Evolutionary conservation across 352 stramenopile species (phyloP).

Genomic region (Pythium scleroteichum): DNA sequence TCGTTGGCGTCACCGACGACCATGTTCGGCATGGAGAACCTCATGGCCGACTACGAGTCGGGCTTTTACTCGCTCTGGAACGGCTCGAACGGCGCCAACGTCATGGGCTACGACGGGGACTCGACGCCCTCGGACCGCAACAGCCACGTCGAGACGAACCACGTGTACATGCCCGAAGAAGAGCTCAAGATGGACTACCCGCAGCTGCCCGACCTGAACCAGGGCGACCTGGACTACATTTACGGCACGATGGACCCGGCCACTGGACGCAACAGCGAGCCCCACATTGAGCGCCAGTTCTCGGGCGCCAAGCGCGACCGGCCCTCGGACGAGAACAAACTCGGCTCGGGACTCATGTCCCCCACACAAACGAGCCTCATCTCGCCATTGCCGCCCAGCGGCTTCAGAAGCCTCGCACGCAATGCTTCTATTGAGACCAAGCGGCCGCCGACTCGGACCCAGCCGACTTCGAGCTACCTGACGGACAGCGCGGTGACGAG

Average conservation of each 20-base stretch:
- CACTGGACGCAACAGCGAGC: slow-evolving; percentile 26
- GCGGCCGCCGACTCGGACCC: slow-evolving; percentile 16
- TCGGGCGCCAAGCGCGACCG: slow-evolving; percentile 43
- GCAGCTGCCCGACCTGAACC: slow-evolving; percentile 65
- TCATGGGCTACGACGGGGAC: slow-evolving; percentile 59
- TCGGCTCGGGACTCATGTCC: slow-evolving; percentile 15
- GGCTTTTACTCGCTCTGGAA: slow-evolving; percentile 76
- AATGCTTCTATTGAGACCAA: slow-evolving; percentile 48
- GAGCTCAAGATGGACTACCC: slow-evolving; percentile 79
- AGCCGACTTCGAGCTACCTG: background rate
- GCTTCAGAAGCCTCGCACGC: slow-evolving; percentile 39
- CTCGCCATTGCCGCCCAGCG: slow-evolving; percentile 12
- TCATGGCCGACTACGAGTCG: slow-evolving; percentile 72
- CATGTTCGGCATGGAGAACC: slow-evolving; percentile 58
- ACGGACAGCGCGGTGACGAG: background rate
- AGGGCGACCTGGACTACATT: slow-evolving; percentile 74
- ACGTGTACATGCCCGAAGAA: slow-evolving; percentile 50
- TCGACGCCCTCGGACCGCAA: background rate
- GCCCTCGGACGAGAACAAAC: slow-evolving; percentile 12
- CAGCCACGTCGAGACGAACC: slow-evolving; percentile 19
- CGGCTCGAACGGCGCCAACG: slow-evolving; percentile 33
- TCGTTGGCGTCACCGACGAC: slow-evolving; percentile 45
- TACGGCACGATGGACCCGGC: slow-evolving; percentile 54
- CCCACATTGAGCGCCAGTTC: slow-evolving; percentile 48
- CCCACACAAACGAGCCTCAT: slow-evolving; percentile 20